Percentiles rank a stretch among this genome's conserved stretches.
phyloP scores from a whole-genome alignment of 2,329 filamentous ascomycete genomes.

The Xylaria sp. region DNA sequence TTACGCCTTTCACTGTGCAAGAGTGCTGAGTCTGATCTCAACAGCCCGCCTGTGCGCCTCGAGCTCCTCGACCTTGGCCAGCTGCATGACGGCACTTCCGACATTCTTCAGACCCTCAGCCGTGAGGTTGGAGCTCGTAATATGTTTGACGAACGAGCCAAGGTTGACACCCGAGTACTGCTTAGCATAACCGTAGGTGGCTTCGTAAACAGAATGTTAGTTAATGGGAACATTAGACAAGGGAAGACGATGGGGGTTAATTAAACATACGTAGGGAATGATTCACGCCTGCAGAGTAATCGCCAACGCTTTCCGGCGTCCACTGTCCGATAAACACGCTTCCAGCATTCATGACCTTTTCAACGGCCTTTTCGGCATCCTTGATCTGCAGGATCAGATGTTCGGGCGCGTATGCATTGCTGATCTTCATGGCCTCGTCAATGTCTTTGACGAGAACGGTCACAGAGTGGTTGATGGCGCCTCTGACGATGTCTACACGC shows the following conservation, averaged over 20 bases:
- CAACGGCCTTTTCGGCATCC: slow-evolving; percentile 78
- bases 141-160: slow-evolving; percentile 96
- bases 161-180: slow-evolving; percentile 99
- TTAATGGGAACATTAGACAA: not conserved
- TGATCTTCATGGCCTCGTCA: slow-evolving; percentile 80
- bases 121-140: slow-evolving; percentile 92
- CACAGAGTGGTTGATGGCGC: slow-evolving; percentile 89
- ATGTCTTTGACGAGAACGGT: slow-evolving; percentile 80
- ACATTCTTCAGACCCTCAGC: slow-evolving; percentile 87
- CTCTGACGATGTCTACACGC: slow-evolving; percentile 90
- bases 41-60: slow-evolving; percentile 93
- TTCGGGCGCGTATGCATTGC: slow-evolving; percentile 95
- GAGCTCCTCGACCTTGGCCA: slow-evolving; percentile 92
- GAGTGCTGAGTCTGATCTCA: slow-evolving; percentile 78
- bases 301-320: slow-evolving; percentile 97
- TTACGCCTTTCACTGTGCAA: slow-evolving; percentile 3
- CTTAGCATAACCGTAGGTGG: slow-evolving; percentile 97
- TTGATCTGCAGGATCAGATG: slow-evolving; percentile 92
- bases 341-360: slow-evolving; percentile 89
- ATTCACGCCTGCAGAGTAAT: slow-evolving; percentile 98
- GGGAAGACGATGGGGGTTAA: not conserved
- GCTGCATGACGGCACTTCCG: slow-evolving; percentile 89
- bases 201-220: slow-evolving; percentile 57
- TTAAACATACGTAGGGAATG: slow-evolving; percentile 88
- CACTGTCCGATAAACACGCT: slow-evolving; percentile 96